These are phyloP conservation scores for Camellia oleifera DNA, from an alignment of 179 eudicot species.

Conservation along the genomic window DNA sequence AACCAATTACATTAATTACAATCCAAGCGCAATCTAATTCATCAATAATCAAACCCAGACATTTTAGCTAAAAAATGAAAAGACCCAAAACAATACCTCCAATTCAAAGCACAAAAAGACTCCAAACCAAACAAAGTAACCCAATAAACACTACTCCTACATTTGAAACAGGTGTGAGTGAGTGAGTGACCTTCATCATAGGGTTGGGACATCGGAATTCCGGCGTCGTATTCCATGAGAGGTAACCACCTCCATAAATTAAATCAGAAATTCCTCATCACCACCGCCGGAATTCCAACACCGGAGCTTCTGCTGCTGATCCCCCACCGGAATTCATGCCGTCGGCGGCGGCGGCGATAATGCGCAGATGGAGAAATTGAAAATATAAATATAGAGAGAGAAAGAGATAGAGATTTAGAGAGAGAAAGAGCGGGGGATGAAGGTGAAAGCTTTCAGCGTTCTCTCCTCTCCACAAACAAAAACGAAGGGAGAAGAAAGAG, in stretches of 20 bases:
- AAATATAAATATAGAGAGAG: not conserved
- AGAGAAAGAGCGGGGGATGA: not conserved
- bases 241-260: not conserved
- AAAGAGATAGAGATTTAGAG: not conserved
- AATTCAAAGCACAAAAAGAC: too few relatives aligned
- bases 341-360: slow-evolving; percentile 10
- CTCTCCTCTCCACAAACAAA: slow-evolving; percentile 18
- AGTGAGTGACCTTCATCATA: slow-evolving; percentile 15
- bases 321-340: not conserved
- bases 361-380: not conserved
- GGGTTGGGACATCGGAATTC: slow-evolving; percentile 19
- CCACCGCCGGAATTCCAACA: slow-evolving; percentile 3
- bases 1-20: not conserved
- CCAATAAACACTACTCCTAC: not conserved
- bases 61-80: too few relatives aligned
- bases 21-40: too few relatives aligned
- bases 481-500: not conserved
- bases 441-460: not conserved
- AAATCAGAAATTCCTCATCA: not conserved
- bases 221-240: slow-evolving; percentile 22
- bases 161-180: not conserved
- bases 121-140: too few relatives aligned
- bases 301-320: not conserved
- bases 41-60: not conserved
- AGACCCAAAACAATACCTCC: too few relatives aligned